Evolutionary conservation across 495 filamentous ascomycete genomes (phyloP).

Genomic region (Mytilinidion resinicola): DNA sequence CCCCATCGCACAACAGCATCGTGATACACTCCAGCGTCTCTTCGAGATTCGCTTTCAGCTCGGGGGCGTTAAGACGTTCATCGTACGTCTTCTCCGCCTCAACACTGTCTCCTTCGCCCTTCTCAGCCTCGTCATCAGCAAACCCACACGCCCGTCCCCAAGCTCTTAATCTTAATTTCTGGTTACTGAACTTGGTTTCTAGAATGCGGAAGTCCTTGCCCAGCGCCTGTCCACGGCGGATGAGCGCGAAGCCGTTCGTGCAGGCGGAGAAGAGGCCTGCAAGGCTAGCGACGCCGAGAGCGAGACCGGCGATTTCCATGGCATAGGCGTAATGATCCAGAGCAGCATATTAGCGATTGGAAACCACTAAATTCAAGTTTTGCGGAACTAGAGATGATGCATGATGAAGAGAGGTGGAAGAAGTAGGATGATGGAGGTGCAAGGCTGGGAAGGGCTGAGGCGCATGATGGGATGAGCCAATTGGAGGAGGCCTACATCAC

Average conservation of each 20-base stretch:
- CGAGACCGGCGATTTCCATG: slow-evolving; percentile 1
- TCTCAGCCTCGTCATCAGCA: not conserved
- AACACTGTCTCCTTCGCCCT: too few species aligned
- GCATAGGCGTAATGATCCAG: too few species aligned
- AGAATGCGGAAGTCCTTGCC: not conserved
- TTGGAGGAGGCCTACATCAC: too few species aligned
- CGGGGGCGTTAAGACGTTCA: not conserved
- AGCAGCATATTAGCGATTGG: too few species aligned
- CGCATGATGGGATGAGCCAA: too few species aligned
- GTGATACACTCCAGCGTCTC: not conserved
- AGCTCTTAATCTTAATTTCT: not conserved
- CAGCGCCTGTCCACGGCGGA: not conserved
- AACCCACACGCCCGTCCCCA: slow-evolving; percentile 1
- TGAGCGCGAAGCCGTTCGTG: not conserved
- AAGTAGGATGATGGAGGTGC: too few species aligned
- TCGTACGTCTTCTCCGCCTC: not conserved
- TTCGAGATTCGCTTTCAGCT: not conserved
- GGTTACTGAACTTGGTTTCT: not conserved
- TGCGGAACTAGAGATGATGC: too few species aligned
- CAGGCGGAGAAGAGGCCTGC: not conserved
- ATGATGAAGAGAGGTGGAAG: too few species aligned
- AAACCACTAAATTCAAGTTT: too few species aligned
- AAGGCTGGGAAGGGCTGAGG: too few species aligned
- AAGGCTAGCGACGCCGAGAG: not conserved
- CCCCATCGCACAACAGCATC: not conserved